These are phyloP conservation scores for Alternaria ethzedia DNA, from an alignment of 2,329 filamentous ascomycete species.

Conservation along the genomic window DNA sequence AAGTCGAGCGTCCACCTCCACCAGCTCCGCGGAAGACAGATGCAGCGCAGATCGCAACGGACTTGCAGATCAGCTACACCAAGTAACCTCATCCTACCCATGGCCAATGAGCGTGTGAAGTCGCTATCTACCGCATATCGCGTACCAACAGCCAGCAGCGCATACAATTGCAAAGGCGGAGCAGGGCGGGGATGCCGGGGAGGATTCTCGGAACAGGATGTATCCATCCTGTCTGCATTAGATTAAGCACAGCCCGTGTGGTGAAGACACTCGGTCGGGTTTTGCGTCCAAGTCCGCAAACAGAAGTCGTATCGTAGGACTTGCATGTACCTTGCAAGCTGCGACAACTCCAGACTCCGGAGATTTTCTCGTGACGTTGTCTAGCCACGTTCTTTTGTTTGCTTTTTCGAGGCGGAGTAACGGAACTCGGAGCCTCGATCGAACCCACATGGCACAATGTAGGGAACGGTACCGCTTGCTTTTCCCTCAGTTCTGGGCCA, in stretches of 20 bases:
- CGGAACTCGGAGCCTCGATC: background rate
- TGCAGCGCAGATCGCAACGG: conserved; percentile 20
- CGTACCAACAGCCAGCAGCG: background rate
- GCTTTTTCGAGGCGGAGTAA: background rate
- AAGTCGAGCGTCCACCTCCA: conserved; percentile 15
- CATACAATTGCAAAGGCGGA: background rate
- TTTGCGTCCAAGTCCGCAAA: background rate
- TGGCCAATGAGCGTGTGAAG: background rate
- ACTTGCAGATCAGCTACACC: conserved; percentile 16
- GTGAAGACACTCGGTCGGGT: conserved; percentile 3
- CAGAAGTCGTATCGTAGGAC: background rate
- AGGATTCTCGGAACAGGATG: conserved; percentile 9
- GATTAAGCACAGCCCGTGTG: conserved; percentile 1
- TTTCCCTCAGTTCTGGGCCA: conserved; percentile 1
- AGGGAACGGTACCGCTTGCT: conserved; percentile 7
- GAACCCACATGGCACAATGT: background rate
- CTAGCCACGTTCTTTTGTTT: background rate
- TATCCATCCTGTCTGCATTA: conserved; percentile 4
- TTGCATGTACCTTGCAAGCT: background rate
- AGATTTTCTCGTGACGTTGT: background rate
- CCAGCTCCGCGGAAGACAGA: conserved; percentile 11
- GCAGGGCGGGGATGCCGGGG: conserved; percentile 2
- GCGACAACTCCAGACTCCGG: background rate
- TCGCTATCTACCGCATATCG: background rate
- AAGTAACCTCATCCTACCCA: background rate